phyloP scores from a whole-genome alignment of 2,329 filamentous ascomycete genomes.

The Pseudogymnoascus sp. region DNA sequence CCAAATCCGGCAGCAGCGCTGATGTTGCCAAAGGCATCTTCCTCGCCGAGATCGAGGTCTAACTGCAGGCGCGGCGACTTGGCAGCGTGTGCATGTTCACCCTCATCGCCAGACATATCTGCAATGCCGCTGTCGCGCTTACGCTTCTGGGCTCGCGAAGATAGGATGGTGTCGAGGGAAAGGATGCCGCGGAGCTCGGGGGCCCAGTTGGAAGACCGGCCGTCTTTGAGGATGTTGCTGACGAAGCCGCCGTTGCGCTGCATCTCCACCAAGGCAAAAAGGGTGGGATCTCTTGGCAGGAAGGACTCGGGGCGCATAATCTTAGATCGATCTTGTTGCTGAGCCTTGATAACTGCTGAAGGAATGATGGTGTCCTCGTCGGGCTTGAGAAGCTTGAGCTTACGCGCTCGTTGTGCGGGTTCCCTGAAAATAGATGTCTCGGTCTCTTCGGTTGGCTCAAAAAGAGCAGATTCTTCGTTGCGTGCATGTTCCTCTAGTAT shows the following conservation, averaged over 20 bases:
- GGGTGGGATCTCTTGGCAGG: constrained; percentile 76
- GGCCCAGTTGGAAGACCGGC: constrained; percentile 72
- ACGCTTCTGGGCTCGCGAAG: constrained; percentile 75
- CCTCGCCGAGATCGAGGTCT: constrained; percentile 51
- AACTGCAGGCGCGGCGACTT: constrained; percentile 64
- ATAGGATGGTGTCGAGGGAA: constrained; percentile 74
- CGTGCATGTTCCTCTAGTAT: constrained; percentile 44
- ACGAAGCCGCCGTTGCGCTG: constrained; percentile 89
- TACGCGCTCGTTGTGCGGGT: constrained; percentile 67
- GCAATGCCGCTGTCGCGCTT: constrained; percentile 87
- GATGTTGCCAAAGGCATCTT: constrained; percentile 40
- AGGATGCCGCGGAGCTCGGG: constrained; percentile 88
- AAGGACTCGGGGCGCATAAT: constrained; percentile 80
- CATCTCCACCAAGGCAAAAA: constrained; percentile 83
- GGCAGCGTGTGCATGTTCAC: constrained; percentile 43
- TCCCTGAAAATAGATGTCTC: constrained; percentile 54
- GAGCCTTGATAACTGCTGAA: constrained; percentile 71
- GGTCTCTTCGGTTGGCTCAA: constrained; percentile 50
- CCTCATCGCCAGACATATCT: constrained; percentile 65
- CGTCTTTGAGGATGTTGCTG: constrained; percentile 75
- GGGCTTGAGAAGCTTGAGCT: constrained; percentile 73
- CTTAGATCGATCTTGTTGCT: constrained; percentile 76
- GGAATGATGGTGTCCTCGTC: constrained; percentile 75
- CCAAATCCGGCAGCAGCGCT: constrained; percentile 46
- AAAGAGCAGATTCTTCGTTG: constrained; percentile 48